Evolutionary conservation across 75 land plant species (phyloP), one percentile per base, ranked within the genome.

Genomic region (Cryptomeria japonica): DNA sequence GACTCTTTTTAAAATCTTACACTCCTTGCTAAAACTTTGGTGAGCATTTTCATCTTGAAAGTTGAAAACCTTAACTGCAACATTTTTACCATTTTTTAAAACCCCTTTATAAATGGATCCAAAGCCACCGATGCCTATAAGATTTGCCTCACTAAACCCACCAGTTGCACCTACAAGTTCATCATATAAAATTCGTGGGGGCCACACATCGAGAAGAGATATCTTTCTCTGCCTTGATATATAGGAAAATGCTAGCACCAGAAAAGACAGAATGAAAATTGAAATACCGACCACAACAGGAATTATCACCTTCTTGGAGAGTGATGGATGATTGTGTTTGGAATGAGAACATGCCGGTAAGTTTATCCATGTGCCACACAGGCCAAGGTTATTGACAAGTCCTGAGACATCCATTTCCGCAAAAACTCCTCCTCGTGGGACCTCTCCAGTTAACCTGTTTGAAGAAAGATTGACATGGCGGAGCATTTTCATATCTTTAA

Each of bases 401-500:
- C 25, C 22, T 32, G 80, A 14, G 19, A 18, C 80, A 38, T 38
- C 42, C 2, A 38, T 34, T 16, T 38, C 38, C 38, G 15, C 18
- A 16, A 78, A 78, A 37, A 78, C 19, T 15, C 80, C 80, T 32
- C 39, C n/a, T 16, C 28, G n/a, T 46, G 89, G 89, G 38, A 88
- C 49, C 31, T 85, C 49, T 12, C 47, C 47, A 44, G 47, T 6
- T 44, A 44, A 44, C 47, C 7, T 44, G 47, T 44, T 44, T 44
- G 47, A 44, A 44, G 47, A 44, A 8, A 44, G 47, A 44, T 44
- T 44, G 47, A 44, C 8, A 44, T 44, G 47, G 0, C 0, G 0
- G 5, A 44, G 47, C 47, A 44, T 44, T 44, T 44, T 44, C 47
- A 44, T 44, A 44, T 44, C 47, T 5, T 44, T 44, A 44, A 44